A percentile compares a stretch with the other conserved stretches of the same genome.
Evolutionary conservation across 352 stramenopile species (phyloP).

Genomic region (Phytopythium litorale): DNA sequence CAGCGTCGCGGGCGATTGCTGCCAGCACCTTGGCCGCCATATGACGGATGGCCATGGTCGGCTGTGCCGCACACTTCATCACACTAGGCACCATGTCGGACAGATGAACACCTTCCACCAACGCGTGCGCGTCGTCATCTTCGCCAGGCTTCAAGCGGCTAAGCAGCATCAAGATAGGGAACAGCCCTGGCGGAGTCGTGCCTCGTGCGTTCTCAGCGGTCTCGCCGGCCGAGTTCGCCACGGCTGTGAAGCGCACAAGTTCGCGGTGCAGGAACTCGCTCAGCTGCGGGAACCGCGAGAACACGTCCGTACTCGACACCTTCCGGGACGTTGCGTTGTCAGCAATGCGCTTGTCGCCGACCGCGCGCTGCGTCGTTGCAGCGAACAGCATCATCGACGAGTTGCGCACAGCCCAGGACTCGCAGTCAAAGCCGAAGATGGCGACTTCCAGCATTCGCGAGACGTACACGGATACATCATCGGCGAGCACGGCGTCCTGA

Average conservation of each 20-base stretch:
- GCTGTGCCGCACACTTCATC: slow-evolving; percentile 58
- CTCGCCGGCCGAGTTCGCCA: slow-evolving; percentile 11
- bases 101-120: slow-evolving; percentile 13
- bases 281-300: slow-evolving; percentile 75
- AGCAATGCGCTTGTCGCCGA: slow-evolving; percentile 82
- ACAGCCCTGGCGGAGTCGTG: slow-evolving; percentile 54
- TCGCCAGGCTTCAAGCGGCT: slow-evolving; percentile 68
- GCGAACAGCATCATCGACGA: slow-evolving; percentile 92
- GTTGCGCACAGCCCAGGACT: slow-evolving; percentile 87
- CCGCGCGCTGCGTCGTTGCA: slow-evolving; percentile 67
- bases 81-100: slow-evolving; percentile 65
- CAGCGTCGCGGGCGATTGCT: slow-evolving; percentile 53
- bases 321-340: slow-evolving; percentile 60
- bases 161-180: slow-evolving; percentile 75
- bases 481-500: slow-evolving; percentile 81
- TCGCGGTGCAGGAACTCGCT: slow-evolving; percentile 55
- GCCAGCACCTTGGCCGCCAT: slow-evolving; percentile 81
- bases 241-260: slow-evolving; percentile 30
- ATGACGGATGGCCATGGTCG: slow-evolving; percentile 68
- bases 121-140: slow-evolving; percentile 25
- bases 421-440: slow-evolving; percentile 81
- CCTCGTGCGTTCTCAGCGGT: slow-evolving; percentile 7
- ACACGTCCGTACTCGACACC: slow-evolving; percentile 69
- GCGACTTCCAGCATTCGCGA: slow-evolving; percentile 81
- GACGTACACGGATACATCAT: slow-evolving; percentile 83